Conservation (phyloP, 495 filamentous ascomycete species). For the Hypoxylon lienhwacheense region DNA sequence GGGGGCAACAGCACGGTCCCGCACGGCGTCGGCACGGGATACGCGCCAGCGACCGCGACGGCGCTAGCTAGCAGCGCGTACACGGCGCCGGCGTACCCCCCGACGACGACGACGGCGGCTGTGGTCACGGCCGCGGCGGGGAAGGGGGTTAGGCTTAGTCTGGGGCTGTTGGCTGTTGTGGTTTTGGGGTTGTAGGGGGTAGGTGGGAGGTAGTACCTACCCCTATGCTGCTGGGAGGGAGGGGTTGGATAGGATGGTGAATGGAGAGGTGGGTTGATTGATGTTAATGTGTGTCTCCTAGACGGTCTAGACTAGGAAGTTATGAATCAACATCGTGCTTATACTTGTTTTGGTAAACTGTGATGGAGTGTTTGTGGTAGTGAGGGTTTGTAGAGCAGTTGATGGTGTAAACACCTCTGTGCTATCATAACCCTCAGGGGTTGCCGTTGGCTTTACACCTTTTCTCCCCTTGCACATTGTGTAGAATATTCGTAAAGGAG, state of each 20-base stretch:
- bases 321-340: too few species aligned
- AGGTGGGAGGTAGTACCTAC: background rate
- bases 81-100: conserved; percentile 14
- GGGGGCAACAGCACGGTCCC: conserved; percentile 7
- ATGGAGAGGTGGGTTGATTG: background rate
- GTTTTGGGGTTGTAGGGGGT: conserved; percentile 14
- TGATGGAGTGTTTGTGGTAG: too few species aligned
- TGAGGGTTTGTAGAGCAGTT: too few species aligned
- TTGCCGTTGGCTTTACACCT: too few species aligned
- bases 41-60: conserved; percentile 13
- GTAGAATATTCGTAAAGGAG: too few species aligned
- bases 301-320: too few species aligned
- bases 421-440: too few species aligned
- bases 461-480: too few species aligned
- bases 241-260: background rate
- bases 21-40: conserved; percentile 20
- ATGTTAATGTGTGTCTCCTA: too few species aligned
- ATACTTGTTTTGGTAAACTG: too few species aligned
- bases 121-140: conserved; percentile 19
- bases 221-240: too few species aligned
- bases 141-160: conserved; percentile 17
- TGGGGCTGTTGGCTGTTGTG: conserved; percentile 23
- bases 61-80: conserved; percentile 1
- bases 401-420: too few species aligned
- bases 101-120: conserved; percentile 7